phyloP scores from a whole-genome alignment of 1,139 yeast genomes.

The Sugiyamaella xylanicola region DNA sequence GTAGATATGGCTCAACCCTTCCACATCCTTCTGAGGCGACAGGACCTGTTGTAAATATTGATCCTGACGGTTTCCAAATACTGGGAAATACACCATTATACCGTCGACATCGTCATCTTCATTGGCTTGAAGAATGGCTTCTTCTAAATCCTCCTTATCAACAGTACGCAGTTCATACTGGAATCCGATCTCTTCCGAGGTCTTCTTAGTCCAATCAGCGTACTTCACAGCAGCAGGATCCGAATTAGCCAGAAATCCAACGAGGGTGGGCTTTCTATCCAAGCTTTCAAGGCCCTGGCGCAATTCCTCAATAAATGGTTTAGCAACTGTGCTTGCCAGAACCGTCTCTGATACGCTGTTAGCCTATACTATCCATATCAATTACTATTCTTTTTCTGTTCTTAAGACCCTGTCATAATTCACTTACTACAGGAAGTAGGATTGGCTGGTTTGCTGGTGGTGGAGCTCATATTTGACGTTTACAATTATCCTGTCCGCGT shows the following conservation, averaged over 20 bases:
- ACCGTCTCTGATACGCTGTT: conserved; percentile 58
- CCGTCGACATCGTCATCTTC: conserved; percentile 78
- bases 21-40: conserved; percentile 85
- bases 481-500: no score
- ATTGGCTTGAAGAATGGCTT: conserved; percentile 79
- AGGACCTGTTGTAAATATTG: conserved; percentile 93
- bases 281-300: conserved; percentile 57
- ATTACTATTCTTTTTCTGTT: no score
- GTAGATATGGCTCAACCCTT: conserved; percentile 88
- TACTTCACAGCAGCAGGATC: conserved; percentile 97
- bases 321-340: conserved; percentile 84
- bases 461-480: conserved; percentile 5
- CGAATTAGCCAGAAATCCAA: conserved; percentile 85
- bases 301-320: conserved; percentile 75
- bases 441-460: conserved; percentile 14
- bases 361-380: background rate
- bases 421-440: conserved; percentile 26
- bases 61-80: conserved; percentile 92
- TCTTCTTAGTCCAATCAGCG: conserved; percentile 94
- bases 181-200: conserved; percentile 84
- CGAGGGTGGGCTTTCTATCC: conserved; percentile 65
- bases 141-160: conserved; percentile 82
- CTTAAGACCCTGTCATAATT: no score
- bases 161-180: conserved; percentile 73
- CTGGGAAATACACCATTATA: conserved; percentile 98